Percentiles rank a stretch among this genome's conserved stretches.
These are phyloP conservation scores for Cylindricascospora bacillispora DNA, from an alignment of 1,139 yeast species.

Conservation along the genomic window DNA sequence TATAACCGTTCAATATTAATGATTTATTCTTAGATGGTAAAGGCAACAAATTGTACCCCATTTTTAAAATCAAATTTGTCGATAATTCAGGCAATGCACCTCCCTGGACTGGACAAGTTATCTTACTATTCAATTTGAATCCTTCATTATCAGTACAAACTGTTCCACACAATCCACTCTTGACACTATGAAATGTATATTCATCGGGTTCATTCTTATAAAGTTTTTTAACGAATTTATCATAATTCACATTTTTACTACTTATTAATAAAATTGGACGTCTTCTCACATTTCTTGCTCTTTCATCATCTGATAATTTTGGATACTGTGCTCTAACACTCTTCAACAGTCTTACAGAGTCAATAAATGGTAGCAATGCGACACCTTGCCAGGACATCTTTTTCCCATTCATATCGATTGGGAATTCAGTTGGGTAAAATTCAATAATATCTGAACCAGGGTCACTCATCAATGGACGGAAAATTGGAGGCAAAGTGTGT, in stretches of 20 bases:
- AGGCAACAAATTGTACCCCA: constrained; percentile 50
- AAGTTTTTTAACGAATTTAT: constrained; percentile 19
- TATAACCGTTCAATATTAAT: constrained; percentile 72
- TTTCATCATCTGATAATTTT: constrained; percentile 55
- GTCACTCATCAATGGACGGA: constrained; percentile 72
- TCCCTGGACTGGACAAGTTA: constrained; percentile 48
- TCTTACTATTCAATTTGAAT: constrained; percentile 36
- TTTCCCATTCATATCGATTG: constrained; percentile 91
- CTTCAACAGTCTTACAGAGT: constrained; percentile 56
- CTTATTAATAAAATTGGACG: constrained; percentile 51
- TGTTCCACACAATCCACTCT: constrained; percentile 57
- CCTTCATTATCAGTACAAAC: constrained; percentile 33
- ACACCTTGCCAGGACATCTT: constrained; percentile 95
- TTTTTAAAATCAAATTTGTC: constrained; percentile 41
- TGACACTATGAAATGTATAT: constrained; percentile 32
- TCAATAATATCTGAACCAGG: constrained; percentile 77
- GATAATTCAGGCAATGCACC: constrained; percentile 44
- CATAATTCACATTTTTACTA: constrained; percentile 33
- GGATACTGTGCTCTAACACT: constrained; percentile 58
- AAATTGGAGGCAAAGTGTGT: constrained; percentile 77
- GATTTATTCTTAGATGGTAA: constrained; percentile 50
- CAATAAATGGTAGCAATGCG: constrained; percentile 81
- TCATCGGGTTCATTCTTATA: constrained; percentile 25
- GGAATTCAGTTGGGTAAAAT: constrained; percentile 80
- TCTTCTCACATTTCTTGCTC: constrained; percentile 53